Conservation (phyloP, 805 yeast species). For the Saccharomyces jurei region DNA sequence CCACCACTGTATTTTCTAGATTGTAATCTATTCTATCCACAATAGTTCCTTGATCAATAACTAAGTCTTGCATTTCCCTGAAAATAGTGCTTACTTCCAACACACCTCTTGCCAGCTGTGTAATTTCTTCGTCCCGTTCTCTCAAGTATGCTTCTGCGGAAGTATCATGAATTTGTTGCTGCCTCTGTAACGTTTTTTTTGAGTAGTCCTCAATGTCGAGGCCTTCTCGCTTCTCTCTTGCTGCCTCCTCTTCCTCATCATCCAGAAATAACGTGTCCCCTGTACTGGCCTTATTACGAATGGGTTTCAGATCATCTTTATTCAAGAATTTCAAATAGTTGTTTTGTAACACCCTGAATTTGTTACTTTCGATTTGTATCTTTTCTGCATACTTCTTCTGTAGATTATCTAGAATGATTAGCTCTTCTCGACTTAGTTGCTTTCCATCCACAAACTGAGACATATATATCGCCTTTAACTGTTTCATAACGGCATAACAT, state of each 20-base stretch:
- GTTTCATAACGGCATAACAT: slow-evolving; percentile 69
- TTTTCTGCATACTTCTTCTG: slow-evolving; percentile 77
- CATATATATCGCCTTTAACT: slow-evolving; percentile 41
- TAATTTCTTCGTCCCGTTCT: slow-evolving; percentile 83
- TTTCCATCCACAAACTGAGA: slow-evolving; percentile 32
- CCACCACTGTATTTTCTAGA: slow-evolving; percentile 67
- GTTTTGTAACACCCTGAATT: slow-evolving; percentile 80
- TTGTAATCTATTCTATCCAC: slow-evolving; percentile 92
- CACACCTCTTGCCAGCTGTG: slow-evolving; percentile 87
- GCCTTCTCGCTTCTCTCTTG: slow-evolving; percentile 12
- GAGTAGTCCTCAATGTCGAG: slow-evolving; percentile 34
- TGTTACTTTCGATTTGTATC: slow-evolving; percentile 70
- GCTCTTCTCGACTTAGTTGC: slow-evolving; percentile 36
- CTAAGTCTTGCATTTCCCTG: slow-evolving; percentile 83
- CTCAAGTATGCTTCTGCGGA: slow-evolving; percentile 20
- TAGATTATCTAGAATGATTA: slow-evolving; percentile 66
- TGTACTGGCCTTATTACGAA: slow-evolving; percentile 19
- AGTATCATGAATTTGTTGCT: slow-evolving; percentile 14
- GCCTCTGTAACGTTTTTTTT: slow-evolving; percentile 22
- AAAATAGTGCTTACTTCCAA: slow-evolving; percentile 88
- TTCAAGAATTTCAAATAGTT: slow-evolving; percentile 77
- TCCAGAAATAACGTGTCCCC: slow-evolving; percentile 17
- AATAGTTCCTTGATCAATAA: slow-evolving; percentile 91
- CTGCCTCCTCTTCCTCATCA: slow-evolving; percentile 27
- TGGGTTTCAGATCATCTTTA: slow-evolving; percentile 62